Percentiles rank a stretch among this genome's conserved stretches.
Evolutionary conservation across 2,329 filamentous ascomycete genomes (phyloP).

Genomic region (Hymenotorrendiella dingleyae): DNA sequence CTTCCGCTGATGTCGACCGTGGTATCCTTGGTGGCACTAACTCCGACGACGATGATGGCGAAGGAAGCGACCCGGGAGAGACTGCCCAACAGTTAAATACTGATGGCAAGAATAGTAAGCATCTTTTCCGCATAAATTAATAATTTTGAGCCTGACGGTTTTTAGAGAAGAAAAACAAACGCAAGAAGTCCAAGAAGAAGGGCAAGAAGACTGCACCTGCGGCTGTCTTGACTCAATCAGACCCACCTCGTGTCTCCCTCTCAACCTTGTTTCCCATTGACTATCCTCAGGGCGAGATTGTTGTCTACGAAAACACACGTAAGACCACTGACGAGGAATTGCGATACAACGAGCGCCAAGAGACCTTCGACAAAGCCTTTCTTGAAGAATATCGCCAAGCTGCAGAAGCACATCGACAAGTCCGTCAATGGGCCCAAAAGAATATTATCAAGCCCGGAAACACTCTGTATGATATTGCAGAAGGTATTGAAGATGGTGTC

Average conservation of each 20-base stretch:
- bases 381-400: constrained; percentile 75
- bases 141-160: background rate
- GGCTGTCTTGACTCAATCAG: constrained; percentile 65
- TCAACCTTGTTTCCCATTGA: constrained; percentile 67
- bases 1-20: constrained; percentile 22
- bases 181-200: constrained; percentile 56
- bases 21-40: constrained; percentile 19
- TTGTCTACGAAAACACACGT: constrained; percentile 75
- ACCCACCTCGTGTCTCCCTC: constrained; percentile 67
- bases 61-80: constrained; percentile 12
- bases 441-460: constrained; percentile 70
- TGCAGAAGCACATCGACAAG: constrained; percentile 81
- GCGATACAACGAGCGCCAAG: constrained; percentile 66
- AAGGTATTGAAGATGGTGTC: constrained; percentile 78
- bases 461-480: constrained; percentile 73
- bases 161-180: constrained; percentile 63
- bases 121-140: background rate
- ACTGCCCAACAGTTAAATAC: constrained; percentile 4
- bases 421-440: constrained; percentile 75
- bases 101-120: constrained; percentile 15
- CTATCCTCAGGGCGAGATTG: constrained; percentile 73
- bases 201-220: constrained; percentile 61
- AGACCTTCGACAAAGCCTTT: constrained; percentile 75
- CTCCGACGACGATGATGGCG: constrained; percentile 15
- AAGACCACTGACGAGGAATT: constrained; percentile 74